Evolutionary conservation across 495 filamentous ascomycete species (phyloP), one percentile per base, ranked within the genome.

Genomic region (Penicillium tannophilum): DNA sequence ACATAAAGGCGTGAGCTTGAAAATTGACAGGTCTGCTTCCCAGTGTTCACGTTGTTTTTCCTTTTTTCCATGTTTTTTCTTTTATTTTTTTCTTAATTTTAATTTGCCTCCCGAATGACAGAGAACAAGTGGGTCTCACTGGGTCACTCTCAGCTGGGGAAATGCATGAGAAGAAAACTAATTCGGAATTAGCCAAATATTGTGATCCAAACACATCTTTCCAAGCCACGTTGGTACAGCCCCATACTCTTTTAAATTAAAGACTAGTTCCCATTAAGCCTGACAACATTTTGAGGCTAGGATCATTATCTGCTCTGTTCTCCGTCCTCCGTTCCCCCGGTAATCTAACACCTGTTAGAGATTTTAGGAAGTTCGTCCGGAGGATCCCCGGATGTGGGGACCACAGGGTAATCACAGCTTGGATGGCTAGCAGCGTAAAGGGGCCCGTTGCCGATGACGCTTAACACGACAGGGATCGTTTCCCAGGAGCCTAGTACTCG

Each of bases 11-110:
- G n/a, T n/a, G 28, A 4, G 9, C 3, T 36, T 39, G 10, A 30
- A 44, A 50, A 45, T 48, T 66, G 65, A 68, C 60, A 66, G 66
- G 66, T 69, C 66, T n/a, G n/a, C n/a, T n/a, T 46, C 31, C 46
- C 26, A 20, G 55, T 56, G 44, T 20, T 54, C 54, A 61, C 53
- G 23, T 55, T 41, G 16, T 41, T 41, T 41, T n/a, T 41, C 5
- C n/a, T 41, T 11, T 41, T 41, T 41, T n/a, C 12, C 12, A 12
- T 39, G 10, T 41, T 41, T 41, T 41, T 41, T 4, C 14, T 41
- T 41, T 41, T 17, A 1, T 41, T 41, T 17, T n/a, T 41, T 41
- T 6, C 36, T n/a, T 41, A n/a, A n/a, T 41, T 41, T 14, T 36
- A 11, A 36, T 36, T 36, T 36, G 55, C 50, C 44, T 57, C 39